These are phyloP conservation scores for Brassica cretica DNA, from an alignment of 345 rosid species.

Conservation along the genomic window DNA sequence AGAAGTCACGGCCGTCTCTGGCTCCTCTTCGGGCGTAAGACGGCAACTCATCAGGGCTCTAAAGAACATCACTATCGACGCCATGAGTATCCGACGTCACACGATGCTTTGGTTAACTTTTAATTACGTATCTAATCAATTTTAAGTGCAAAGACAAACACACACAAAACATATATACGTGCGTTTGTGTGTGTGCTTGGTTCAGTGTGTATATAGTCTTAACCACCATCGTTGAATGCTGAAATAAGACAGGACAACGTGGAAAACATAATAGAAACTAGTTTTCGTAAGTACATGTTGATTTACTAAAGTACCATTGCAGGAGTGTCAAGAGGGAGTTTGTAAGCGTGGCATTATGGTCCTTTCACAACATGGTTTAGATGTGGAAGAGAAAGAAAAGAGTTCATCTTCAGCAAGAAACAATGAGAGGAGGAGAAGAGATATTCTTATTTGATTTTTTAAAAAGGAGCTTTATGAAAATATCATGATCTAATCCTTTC, in stretches of 20 bases:
- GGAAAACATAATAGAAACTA: not conserved
- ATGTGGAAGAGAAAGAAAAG: not conserved
- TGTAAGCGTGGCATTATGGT: not conserved
- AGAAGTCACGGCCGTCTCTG: not conserved
- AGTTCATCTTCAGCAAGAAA: slow-evolving; percentile 30
- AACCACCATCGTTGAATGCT: slow-evolving; percentile 32
- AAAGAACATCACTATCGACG: slow-evolving; percentile 37
- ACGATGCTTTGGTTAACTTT: slow-evolving; percentile 5
- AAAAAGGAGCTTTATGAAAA: not conserved
- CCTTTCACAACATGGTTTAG: not conserved
- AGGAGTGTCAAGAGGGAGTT: not conserved
- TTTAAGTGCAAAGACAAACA: not conserved
- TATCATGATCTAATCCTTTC: slow-evolving; percentile 5
- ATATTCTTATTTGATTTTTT: not conserved
- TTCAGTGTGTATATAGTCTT: slow-evolving; percentile 31
- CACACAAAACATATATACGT: not conserved
- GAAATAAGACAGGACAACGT: slow-evolving; percentile 8
- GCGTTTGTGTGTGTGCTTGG: slow-evolving; percentile 24
- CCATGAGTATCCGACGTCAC: slow-evolving; percentile 23
- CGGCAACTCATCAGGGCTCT: slow-evolving; percentile 38
- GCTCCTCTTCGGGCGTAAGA: slow-evolving; percentile 34
- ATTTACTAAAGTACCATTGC: not conserved
- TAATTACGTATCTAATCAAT: slow-evolving; percentile 3
- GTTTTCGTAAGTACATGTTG: not conserved
- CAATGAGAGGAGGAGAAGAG: not conserved